These are phyloP conservation scores for Neofusicoccum kwambonambiense DNA, from an alignment of 2,329 filamentous ascomycete genomes.

Conservation along the genomic window DNA sequence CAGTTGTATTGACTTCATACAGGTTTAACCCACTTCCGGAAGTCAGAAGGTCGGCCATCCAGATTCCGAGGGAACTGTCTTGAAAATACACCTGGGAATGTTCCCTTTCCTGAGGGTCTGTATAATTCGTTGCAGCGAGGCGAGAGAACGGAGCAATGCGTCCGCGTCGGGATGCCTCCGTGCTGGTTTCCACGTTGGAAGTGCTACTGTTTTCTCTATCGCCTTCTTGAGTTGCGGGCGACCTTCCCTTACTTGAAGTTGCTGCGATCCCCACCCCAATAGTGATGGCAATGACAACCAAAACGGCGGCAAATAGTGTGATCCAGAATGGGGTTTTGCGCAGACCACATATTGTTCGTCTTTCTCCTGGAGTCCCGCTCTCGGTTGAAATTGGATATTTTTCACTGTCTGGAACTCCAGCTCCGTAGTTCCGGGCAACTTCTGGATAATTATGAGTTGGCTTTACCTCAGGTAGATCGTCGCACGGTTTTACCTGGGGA, in stretches of 20 bases:
- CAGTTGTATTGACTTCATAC: neutral
- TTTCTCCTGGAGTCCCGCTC: too few species aligned
- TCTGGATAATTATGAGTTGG: neutral
- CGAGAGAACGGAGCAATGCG: neutral
- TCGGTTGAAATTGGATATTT: too few species aligned
- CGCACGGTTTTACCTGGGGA: neutral
- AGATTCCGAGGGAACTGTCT: neutral
- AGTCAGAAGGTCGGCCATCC: neutral
- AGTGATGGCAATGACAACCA: neutral
- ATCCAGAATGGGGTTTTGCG: neutral
- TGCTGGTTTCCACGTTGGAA: too few species aligned
- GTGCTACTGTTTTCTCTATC: too few species aligned
- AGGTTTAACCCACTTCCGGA: neutral
- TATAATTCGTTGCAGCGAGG: neutral
- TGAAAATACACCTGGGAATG: neutral
- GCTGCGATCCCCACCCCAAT: neutral
- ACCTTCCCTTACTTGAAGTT: neutral
- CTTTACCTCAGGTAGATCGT: neutral
- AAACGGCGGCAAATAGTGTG: neutral
- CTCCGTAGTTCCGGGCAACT: neutral
- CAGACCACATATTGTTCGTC: neutral
- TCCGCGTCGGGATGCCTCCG: too few species aligned
- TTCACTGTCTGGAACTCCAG: too few species aligned
- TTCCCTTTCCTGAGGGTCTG: neutral
- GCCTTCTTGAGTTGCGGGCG: neutral